These are phyloP conservation scores for Cystoisospora suis DNA, from an alignment of 169 alveolate genomes.

Conservation along the genomic window DNA sequence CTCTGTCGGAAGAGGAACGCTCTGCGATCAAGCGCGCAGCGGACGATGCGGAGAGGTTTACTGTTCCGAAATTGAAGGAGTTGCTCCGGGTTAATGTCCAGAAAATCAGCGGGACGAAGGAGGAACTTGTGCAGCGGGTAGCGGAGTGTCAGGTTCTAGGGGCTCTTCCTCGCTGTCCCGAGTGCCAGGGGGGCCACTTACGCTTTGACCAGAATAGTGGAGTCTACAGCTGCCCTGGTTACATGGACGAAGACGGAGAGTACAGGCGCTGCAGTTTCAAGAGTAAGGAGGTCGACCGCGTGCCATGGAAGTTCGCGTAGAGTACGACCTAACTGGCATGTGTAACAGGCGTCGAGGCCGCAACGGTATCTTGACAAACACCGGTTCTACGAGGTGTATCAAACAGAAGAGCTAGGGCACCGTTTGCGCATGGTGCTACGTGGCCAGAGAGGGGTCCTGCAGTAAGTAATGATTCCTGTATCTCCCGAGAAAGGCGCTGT, in stretches of 20 bases:
- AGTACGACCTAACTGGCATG: no score
- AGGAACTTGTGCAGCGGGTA: constrained; percentile 66
- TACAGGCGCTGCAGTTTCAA: constrained; percentile 1
- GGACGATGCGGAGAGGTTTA: background rate
- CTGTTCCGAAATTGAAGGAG: background rate
- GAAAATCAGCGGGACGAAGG: constrained; percentile 67
- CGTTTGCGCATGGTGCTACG: no score
- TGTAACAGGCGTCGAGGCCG: no score
- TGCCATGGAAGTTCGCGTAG: constrained; percentile 43
- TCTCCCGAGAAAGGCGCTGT: no score
- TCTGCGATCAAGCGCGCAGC: background rate
- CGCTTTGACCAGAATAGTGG: constrained; percentile 62
- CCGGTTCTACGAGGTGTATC: no score
- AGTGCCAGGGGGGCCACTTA: constrained; percentile 70
- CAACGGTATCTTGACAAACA: no score
- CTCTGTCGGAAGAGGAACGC: background rate
- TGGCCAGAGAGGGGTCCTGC: no score
- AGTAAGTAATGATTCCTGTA: no score
- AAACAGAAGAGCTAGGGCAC: no score
- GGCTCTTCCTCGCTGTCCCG: constrained; percentile 69
- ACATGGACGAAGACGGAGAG: background rate
- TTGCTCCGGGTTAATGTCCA: constrained; percentile 40
- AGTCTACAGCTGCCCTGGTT: constrained; percentile 70
- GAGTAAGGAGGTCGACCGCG: background rate
- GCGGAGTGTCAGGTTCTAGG: constrained; percentile 72